Base-by-base conservation (phyloP, 2,329 filamentous ascomycete genomes). In the Ploettnerulaceae sp. region DNA sequence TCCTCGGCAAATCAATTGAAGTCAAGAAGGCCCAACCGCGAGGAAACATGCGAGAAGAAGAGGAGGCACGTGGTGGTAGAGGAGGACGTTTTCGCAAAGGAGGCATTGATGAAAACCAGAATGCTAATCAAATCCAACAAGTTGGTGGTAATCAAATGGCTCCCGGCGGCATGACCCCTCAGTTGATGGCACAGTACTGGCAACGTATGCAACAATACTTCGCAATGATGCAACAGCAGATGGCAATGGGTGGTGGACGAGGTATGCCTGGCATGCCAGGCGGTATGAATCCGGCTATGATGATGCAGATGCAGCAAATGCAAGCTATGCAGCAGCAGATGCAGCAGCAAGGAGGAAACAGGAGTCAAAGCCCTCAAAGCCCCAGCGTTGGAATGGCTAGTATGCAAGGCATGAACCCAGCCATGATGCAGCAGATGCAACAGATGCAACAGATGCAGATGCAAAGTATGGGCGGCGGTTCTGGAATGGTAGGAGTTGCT, bases 181-280 rank as follows among this genome's bases (percentile, higher is more conserved):
- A 95, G 62, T 84, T 95, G 73, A 96, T 97, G 89, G 93, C 93
- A 2, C 90, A 96, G 66, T 96, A 97, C 70, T 95, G 93, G 81
- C 89, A 95, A 66, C 82, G 90, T 37, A 97, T 98, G 91, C 93
- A 98, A 68, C 88, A 95, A 65, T 95, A 95, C 69, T 94, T 96
- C 67, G 76, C 84, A 47, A 83, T 95, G 77, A 93, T 95, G 88
- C 89, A 95, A 68, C 87, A 91, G 61, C 85, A 93, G 64, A 88
- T 94, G 78, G 84, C 83, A 38, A 91, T 91, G 82, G 71, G 68
- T 22, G 67, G 66, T 18, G 64, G 70, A 48, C 48, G 66, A 61
- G 58, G 81, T 75, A 89, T 80, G 75, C 72, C 84, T 58, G 70
- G 80, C 64, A 82, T 84, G 70, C 68, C 72, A 33, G 72, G 70